Evolutionary conservation across 805 yeast genomes (phyloP), one percentile per base, ranked within the genome.

Genomic region (Blastobotrys robertii): DNA sequence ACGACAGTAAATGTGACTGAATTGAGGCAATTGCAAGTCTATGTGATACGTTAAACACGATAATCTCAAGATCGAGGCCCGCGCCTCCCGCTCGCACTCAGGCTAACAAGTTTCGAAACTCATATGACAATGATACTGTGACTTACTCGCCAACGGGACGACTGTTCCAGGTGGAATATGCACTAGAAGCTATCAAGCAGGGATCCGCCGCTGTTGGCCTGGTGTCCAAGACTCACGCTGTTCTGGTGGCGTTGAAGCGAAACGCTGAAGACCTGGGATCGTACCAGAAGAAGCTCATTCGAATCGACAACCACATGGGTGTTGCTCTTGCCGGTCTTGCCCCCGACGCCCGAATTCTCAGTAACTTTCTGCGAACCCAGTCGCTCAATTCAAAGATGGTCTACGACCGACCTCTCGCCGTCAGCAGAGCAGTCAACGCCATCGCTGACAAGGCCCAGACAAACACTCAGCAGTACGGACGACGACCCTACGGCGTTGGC

Each of bases 401-500:
- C 22, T 92, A 76, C 65, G 81, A 86, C 65, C 78, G 95, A 57
- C 88, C 95, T 11, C 68, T 92, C 47, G 80, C 84, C 49, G 79
- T 88, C 12, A 77, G 81, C 44, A 79, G 80, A 55, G 95, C 96
- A 2, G 95, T 86, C 11, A 70, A 77, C 53, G 68, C 87, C 44
- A 77, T 92, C 57, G 95, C 96, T 22, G 96, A 90, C 63, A 92
- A 92, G 69, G 98, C 99, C 0, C 99, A 92, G 66, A 80, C 77
- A 53, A 90, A 92, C 66, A 92, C 99, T 34, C 97, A 92, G 67
- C 79, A 84, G 47, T 87, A 92, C 57, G 97, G 97, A 6, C 82
- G 90, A 8, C 80, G 99, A 64, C 99, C 99, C 8, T 92, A 92
- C 59, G 99, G 99, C 51, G 98, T 92, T 15, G 99, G 99, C 2